Evolutionary conservation across 176 grass and related monocot genomes (phyloP).

Genomic region (Tuctoria greenei): DNA sequence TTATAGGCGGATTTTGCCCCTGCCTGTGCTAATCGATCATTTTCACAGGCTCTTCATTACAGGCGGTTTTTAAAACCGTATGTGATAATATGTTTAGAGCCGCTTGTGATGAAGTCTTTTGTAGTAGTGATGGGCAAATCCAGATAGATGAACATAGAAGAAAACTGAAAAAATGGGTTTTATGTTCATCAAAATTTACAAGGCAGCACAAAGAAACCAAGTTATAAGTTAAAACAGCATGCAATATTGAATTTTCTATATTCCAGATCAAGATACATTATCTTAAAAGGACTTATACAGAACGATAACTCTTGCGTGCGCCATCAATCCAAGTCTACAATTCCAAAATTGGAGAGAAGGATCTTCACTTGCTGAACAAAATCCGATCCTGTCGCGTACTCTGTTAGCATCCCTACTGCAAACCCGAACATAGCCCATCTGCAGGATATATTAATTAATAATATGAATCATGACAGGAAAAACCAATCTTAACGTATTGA

Average conservation of each 20-base stretch:
- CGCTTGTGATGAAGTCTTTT: no score
- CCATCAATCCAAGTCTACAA: conserved; percentile 90
- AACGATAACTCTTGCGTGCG: conserved; percentile 17
- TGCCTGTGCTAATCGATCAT: no score
- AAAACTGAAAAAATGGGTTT: conserved; percentile 36
- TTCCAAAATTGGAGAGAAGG: conserved; percentile 99
- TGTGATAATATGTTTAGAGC: no score
- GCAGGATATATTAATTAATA: conserved; percentile 31
- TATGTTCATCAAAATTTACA: conserved; percentile 51
- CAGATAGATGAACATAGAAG: conserved; percentile 26
- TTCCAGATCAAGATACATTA: conserved; percentile 49
- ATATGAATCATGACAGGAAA: no score
- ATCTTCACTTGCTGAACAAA: conserved; percentile 98
- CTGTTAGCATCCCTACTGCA: conserved; percentile 98
- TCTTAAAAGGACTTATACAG: conserved; percentile 43
- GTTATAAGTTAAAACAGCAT: background rate
- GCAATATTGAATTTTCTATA: conserved; percentile 43
- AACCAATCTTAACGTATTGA: background rate
- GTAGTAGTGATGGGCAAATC: no score
- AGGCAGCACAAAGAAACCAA: conserved; percentile 32
- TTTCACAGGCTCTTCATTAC: no score
- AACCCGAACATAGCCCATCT: conserved; percentile 99
- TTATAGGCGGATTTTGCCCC: no score
- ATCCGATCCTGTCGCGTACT: conserved; percentile 86
- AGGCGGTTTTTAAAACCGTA: no score